Evolutionary conservation across 805 yeast species (phyloP).

Genomic region (Yarrowia phangngaensis): DNA sequence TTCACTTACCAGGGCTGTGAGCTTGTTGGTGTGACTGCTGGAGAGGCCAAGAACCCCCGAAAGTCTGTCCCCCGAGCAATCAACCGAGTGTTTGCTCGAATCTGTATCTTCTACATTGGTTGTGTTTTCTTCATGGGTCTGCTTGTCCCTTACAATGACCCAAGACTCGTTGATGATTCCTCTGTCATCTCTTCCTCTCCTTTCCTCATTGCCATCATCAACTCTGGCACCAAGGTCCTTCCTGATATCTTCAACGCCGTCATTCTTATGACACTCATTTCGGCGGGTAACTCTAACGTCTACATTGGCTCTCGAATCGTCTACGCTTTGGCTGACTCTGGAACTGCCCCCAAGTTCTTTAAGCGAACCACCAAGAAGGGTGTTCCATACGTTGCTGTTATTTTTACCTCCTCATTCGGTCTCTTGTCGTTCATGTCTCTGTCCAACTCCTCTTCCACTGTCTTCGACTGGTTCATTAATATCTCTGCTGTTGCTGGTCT

Average conservation of each 20-base stretch:
- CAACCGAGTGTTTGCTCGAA: constrained; percentile 51
- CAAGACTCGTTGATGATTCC: constrained; percentile 43
- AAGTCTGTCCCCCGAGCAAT: constrained; percentile 55
- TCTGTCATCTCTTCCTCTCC: constrained; percentile 50
- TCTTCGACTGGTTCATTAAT: constrained; percentile 54
- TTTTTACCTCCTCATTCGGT: constrained; percentile 52
- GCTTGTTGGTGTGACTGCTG: constrained; percentile 53
- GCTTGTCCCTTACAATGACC: constrained; percentile 52
- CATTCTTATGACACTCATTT: constrained; percentile 56
- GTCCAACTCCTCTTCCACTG: constrained; percentile 37
- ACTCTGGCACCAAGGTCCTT: constrained; percentile 45
- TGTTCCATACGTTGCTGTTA: constrained; percentile 61
- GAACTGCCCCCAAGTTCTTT: constrained; percentile 65
- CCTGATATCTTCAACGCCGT: constrained; percentile 53
- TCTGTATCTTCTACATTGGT: constrained; percentile 49
- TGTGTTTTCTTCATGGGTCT: constrained; percentile 53
- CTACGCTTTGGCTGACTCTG: constrained; percentile 65
- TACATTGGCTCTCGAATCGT: constrained; percentile 59
- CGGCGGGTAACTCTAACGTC: constrained; percentile 62
- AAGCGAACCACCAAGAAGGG: constrained; percentile 63
- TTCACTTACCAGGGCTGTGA: constrained; percentile 56
- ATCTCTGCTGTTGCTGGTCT: constrained; percentile 74
- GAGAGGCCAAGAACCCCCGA: constrained; percentile 55
- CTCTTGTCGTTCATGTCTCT: constrained; percentile 68
- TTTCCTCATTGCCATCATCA: constrained; percentile 50